Conservation (phyloP, 2,329 filamentous ascomycete genomes). For the Bisporella sp. region DNA sequence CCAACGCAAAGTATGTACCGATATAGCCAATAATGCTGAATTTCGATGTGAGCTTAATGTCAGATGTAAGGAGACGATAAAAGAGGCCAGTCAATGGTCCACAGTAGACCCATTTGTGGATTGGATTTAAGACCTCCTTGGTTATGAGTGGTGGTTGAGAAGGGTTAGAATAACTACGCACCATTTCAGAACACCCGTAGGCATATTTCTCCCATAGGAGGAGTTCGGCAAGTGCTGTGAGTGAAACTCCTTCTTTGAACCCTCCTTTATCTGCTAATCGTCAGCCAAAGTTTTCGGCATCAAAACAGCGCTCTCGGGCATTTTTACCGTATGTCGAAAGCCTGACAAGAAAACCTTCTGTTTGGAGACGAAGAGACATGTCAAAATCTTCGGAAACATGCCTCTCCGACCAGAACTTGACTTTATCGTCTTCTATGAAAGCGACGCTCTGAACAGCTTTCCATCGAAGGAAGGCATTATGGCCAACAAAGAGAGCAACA, state of each 20-base stretch:
- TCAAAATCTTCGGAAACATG: conserved; percentile 71
- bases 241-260: conserved; percentile 67
- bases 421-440: conserved; percentile 44
- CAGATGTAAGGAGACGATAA: conserved; percentile 49
- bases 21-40: conserved; percentile 66
- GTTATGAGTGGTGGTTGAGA: no score
- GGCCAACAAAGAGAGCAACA: conserved; percentile 59
- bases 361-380: conserved; percentile 65
- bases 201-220: conserved; percentile 69
- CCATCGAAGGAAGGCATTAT: conserved; percentile 72
- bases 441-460: conserved; percentile 52
- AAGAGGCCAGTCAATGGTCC: conserved; percentile 63
- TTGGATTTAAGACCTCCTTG: conserved; percentile 46
- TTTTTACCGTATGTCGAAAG: conserved; percentile 50
- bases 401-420: conserved; percentile 30
- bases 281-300: no score
- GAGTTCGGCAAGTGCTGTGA: conserved; percentile 67
- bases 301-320: no score
- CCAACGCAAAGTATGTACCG: conserved; percentile 48
- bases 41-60: conserved; percentile 59
- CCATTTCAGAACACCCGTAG: conserved; percentile 63
- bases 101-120: conserved; percentile 52
- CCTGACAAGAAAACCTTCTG: conserved; percentile 59
- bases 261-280: conserved; percentile 44
- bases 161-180: conserved; percentile 23